These are phyloP conservation scores for Candida ortonii DNA, from an alignment of 805 yeast species.

Conservation along the genomic window DNA sequence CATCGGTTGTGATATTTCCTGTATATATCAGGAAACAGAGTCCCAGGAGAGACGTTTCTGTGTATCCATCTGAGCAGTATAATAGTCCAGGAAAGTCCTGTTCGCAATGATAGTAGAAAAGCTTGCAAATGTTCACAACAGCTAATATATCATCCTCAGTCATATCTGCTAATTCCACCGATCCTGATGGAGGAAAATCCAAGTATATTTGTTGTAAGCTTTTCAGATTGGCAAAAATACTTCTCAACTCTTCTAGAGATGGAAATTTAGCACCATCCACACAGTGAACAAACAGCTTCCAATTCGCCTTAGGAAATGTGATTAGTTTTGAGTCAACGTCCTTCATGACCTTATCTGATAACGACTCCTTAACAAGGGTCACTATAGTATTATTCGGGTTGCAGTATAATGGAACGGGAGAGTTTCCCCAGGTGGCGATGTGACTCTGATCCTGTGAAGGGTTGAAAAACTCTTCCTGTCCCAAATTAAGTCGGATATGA, in stretches of 20 bases:
- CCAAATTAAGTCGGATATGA: conserved; percentile 27
- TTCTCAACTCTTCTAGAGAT: conserved; percentile 34
- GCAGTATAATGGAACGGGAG: conserved; percentile 42
- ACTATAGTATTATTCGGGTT: conserved; percentile 52
- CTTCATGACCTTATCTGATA: conserved; percentile 21
- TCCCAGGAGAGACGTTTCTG: conserved; percentile 79
- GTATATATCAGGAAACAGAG: conserved; percentile 71
- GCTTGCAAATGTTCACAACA: conserved; percentile 66
- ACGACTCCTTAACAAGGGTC: conserved; percentile 33
- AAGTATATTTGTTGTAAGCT: conserved; percentile 32
- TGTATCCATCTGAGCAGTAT: conserved; percentile 87
- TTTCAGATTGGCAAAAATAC: conserved; percentile 19
- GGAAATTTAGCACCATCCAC: conserved; percentile 60
- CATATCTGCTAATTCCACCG: conserved; percentile 72
- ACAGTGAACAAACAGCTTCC: conserved; percentile 58
- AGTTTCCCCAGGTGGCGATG: conserved; percentile 6
- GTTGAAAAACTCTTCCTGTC: background rate
- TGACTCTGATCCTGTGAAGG: too few relatives aligned
- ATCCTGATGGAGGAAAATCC: conserved; percentile 84
- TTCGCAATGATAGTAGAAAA: conserved; percentile 47
- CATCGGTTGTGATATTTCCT: conserved; percentile 55
- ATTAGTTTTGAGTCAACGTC: conserved; percentile 35
- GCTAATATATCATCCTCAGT: conserved; percentile 58
- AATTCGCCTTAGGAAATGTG: conserved; percentile 50
- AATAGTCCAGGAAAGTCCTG: conserved; percentile 48